phyloP scores from a whole-genome alignment of 495 filamentous ascomycete species.

The Annulohypoxylon stygium region DNA sequence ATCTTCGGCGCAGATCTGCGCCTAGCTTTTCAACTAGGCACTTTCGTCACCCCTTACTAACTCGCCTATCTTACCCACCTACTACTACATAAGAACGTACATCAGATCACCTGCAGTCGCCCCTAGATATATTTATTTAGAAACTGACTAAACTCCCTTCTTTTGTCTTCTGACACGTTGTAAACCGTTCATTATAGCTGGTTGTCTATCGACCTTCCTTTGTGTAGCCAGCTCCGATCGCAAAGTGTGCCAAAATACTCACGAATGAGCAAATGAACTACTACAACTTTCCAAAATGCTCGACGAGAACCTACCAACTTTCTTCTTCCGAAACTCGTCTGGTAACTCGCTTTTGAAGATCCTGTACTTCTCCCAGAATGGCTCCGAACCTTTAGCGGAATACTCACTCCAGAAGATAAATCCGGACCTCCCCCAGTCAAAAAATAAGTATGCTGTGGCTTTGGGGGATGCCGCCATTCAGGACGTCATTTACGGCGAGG shows the following conservation, averaged over 20 bases:
- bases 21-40: conserved; percentile 23
- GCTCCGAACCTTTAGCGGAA: conserved; percentile 80
- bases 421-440: conserved; percentile 73
- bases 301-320: conserved; percentile 90
- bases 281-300: conserved; percentile 71
- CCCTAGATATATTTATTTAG: conserved; percentile 26
- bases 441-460: conserved; percentile 87
- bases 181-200: not conserved
- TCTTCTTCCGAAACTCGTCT: conserved; percentile 56
- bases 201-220: not conserved
- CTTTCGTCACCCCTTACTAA: conserved; percentile 23
- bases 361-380: conserved; percentile 82
- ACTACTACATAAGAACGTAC: conserved; percentile 3
- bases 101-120: conserved; percentile 33
- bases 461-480: conserved; percentile 86
- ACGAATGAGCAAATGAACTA: conserved; percentile 14
- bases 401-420: conserved; percentile 84
- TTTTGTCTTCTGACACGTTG: conserved; percentile 9
- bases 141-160: conserved; percentile 3
- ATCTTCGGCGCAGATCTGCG: conserved; percentile 23
- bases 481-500: conserved; percentile 87
- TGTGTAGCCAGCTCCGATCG: conserved; percentile 15
- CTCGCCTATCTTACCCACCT: conserved; percentile 15
- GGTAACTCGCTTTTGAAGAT: conserved; percentile 65
- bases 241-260: conserved; percentile 6